Evolutionary conservation across 768 basidiomycete genomes (phyloP).

Genomic region (Agrocybe pediades): DNA sequence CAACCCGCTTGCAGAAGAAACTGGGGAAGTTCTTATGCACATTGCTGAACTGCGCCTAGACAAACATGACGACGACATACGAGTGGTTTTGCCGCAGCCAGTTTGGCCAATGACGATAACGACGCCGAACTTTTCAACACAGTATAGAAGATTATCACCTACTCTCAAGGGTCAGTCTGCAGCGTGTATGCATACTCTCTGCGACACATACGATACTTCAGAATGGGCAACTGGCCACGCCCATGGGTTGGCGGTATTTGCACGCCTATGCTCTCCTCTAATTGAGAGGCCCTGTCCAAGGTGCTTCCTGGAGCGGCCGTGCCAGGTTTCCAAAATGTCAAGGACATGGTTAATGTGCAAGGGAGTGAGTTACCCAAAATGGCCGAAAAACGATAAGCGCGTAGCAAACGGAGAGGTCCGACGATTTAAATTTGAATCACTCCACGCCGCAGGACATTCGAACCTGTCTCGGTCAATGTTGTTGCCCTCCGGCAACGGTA

Average conservation of each 20-base stretch:
- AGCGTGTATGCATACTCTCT: not conserved
- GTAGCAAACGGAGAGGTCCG: too few species aligned
- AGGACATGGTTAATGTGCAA: conserved; percentile 39
- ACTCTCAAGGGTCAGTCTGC: not conserved
- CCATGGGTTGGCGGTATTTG: conserved; percentile 67
- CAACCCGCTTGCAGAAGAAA: conserved; percentile 94
- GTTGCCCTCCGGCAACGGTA: too few species aligned
- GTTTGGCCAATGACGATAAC: conserved; percentile 93
- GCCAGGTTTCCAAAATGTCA: conserved; percentile 91
- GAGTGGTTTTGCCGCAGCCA: conserved; percentile 97
- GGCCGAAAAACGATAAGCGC: too few species aligned
- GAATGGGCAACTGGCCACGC: conserved; percentile 87
- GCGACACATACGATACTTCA: conserved; percentile 71
- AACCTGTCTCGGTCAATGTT: too few species aligned
- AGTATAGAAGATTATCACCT: conserved; percentile 83
- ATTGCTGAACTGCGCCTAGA: conserved; percentile 16
- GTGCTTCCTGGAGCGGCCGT: conserved; percentile 82
- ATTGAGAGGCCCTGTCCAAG: conserved; percentile 80
- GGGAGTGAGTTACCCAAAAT: too few species aligned
- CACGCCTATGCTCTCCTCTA: conserved; percentile 70
- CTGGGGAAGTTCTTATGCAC: conserved; percentile 82
- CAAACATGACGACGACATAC: conserved; percentile 46
- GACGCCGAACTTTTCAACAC: conserved; percentile 81
- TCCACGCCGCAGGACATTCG: too few species aligned
- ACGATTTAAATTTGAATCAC: too few species aligned